Conservation (phyloP, 768 basidiomycete genomes). For the Suillus ampliporus region DNA sequence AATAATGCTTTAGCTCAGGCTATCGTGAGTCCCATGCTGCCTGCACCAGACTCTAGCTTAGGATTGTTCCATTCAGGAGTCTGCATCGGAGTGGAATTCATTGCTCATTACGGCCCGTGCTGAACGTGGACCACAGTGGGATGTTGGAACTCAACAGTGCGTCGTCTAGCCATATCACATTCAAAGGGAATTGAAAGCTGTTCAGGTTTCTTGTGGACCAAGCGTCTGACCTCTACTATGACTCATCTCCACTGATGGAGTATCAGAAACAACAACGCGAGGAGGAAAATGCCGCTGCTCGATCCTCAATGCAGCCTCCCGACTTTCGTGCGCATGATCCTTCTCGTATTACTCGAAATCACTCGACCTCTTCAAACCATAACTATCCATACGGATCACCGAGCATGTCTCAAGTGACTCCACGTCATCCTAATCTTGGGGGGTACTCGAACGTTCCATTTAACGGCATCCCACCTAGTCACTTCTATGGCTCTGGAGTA, state of each 20-base stretch:
- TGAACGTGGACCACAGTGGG: conserved; percentile 86
- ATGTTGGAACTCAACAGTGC: conserved; percentile 84
- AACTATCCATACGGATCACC: conserved; percentile 35
- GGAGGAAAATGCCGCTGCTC: conserved; percentile 33
- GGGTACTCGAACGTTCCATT: conserved; percentile 33
- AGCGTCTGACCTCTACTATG: conserved; percentile 74
- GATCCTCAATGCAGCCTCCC: conserved; percentile 37
- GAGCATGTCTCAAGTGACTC: conserved; percentile 19
- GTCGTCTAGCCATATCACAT: conserved; percentile 31
- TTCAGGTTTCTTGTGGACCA: conserved; percentile 77
- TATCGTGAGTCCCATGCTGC: conserved; percentile 54
- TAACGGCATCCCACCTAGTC: conserved; percentile 42
- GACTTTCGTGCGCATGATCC: conserved; percentile 39
- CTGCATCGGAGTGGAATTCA: conserved; percentile 88
- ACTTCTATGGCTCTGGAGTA: conserved; percentile 47
- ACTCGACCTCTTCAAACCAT: conserved; percentile 35
- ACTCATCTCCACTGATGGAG: conserved; percentile 65
- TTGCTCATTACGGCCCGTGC: conserved; percentile 78
- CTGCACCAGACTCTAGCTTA: background rate
- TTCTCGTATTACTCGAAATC: conserved; percentile 38
- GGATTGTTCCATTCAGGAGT: conserved; percentile 52
- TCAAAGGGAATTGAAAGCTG: background rate
- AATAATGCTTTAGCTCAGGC: conserved; percentile 56
- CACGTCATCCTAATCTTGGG: conserved; percentile 36
- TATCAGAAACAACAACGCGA: conserved; percentile 47